Evolutionary conservation across 139 green algal species (phyloP), one percentile per base, ranked within the genome.

Genomic region (Coelastrella sp.): DNA sequence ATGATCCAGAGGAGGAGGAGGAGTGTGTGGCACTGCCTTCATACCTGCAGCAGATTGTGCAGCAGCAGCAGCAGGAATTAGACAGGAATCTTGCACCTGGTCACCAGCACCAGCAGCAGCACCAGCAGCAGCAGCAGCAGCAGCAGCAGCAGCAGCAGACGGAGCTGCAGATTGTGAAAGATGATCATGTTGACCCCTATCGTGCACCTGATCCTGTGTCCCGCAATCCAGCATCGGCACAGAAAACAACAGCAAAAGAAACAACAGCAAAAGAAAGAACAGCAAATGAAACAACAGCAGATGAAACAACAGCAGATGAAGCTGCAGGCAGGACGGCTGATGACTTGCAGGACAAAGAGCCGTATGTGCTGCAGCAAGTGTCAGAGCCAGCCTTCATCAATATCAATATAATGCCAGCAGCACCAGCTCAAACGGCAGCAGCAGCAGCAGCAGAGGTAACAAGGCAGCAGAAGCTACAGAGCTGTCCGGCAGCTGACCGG

Each of bases 31-130:
- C 35, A 1, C 82, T 87, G 65, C 82, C 82, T 12, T 78, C 60
- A 58, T 87, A 87, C 27, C 57, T 88, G 66, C 84, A 82, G 82
- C 61, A 61, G 17, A 20, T 78, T 24, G 22, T 87, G 63, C 27
- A 74, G 80, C 59, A 25, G 61, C 63, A 25, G 79, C 57, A 49
- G 17, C 56, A 56, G 19, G 0, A 61, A 84, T 61, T 22, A 49
- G 35, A 49, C 35, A 49, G 3, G 35, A 49, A 49, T 3, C 35
- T 49, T 3, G 35, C 35, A 49, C 72, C 35, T 49, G 35, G 35
- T 49, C 74, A 84, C 35, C 57, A 68, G 17, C 79, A 20, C 7
- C 6, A 10, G n/a, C 15, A n/a, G 27, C 49, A 72, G 12, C 79
- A 68, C 20, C 79, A 49, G 57, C 57, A 56, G 79, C 19, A 68